Evolutionary conservation across 2,329 filamentous ascomycete species (phyloP), one percentile per base, ranked within the genome.

Genomic region (Stagonosporopsis tanaceti): DNA sequence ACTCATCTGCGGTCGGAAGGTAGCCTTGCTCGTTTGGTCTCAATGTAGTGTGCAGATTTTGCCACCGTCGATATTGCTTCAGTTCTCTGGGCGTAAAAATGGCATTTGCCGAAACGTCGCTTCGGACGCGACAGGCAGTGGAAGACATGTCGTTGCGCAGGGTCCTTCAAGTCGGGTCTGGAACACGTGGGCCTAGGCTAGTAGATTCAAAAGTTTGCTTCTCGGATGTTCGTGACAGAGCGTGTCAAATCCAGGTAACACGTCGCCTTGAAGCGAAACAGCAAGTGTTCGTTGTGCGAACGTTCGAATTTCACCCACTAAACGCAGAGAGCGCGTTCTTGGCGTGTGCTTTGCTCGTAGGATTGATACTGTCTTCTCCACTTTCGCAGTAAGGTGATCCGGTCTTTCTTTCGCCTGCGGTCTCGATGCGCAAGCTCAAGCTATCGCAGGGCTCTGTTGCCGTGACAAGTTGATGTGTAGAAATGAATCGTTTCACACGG

Each of bases 1-100:
- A 70, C 41, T 73, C 63, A 32, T 54, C 51, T 9, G 71, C 71
- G 3, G 61, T 67, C 12, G 71, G 70, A 12, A 73, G 59, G 22
- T 46, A 59, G 30, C 63, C 68, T 32, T 64, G 63, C 24, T 68
- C 60, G 8, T 53, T 53, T 6, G 65, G 56, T 24, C 54, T 60
- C 11, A 66, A 35, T n/a, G 60, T 64, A 8, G 64, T 67, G 35
- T 63, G 64, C 32, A 68, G 47, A 34, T 60, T 62, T 24, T 72
- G 70, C 65, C 66, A 73, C 45, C 63, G 63, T 48, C 63, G 63
- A 38, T 71, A 73, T 30, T 67, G 62, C 42, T 71, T 71, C n/a
- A 69, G 53, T 34, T 72, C 67, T 27, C 64, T 60, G 9, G 63
- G 55, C 27, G 68, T 50, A 32, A 73, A 53, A 28, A 73, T 67